Conservation (phyloP, 805 yeast species). For the Ascoidea asiatica region DNA sequence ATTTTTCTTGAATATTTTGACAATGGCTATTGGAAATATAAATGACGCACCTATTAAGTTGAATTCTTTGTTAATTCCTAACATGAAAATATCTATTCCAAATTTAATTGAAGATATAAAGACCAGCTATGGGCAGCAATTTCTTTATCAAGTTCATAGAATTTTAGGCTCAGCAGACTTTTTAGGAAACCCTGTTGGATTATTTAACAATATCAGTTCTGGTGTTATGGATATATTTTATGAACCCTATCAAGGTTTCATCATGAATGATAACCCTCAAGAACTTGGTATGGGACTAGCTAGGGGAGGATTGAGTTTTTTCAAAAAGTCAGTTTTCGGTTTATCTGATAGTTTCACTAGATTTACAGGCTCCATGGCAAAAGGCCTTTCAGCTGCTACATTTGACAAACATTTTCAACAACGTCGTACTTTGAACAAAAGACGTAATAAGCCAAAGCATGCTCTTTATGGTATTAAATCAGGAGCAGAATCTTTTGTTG, state of each 20-base stretch:
- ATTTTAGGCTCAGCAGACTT: constrained; percentile 93
- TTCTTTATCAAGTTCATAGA: constrained; percentile 83
- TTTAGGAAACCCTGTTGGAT: constrained; percentile 93
- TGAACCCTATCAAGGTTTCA: constrained; percentile 93
- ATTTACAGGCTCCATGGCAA: constrained; percentile 87
- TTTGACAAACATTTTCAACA: constrained; percentile 79
- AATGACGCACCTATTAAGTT: constrained; percentile 92
- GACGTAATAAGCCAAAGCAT: constrained; percentile 70
- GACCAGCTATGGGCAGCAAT: constrained; percentile 86
- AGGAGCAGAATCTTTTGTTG: constrained; percentile 84
- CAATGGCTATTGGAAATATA: constrained; percentile 95
- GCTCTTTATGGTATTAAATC: constrained; percentile 73
- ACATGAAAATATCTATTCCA: constrained; percentile 76
- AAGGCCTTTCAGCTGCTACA: constrained; percentile 84
- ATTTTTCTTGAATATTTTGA: constrained; percentile 71
- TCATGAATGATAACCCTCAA: constrained; percentile 89
- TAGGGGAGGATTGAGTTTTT: constrained; percentile 87
- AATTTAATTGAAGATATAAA: constrained; percentile 53
- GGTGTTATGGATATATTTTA: constrained; percentile 95
- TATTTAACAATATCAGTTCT: constrained; percentile 83
- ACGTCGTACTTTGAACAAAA: constrained; percentile 56
- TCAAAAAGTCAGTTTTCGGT: constrained; percentile 91
- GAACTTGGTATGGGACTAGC: constrained; percentile 93
- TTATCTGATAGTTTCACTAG: constrained; percentile 87
- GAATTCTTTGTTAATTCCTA: constrained; percentile 79